These are phyloP conservation scores for Barbarea vulgaris DNA, from an alignment of 345 rosid genomes.

Conservation along the genomic window DNA sequence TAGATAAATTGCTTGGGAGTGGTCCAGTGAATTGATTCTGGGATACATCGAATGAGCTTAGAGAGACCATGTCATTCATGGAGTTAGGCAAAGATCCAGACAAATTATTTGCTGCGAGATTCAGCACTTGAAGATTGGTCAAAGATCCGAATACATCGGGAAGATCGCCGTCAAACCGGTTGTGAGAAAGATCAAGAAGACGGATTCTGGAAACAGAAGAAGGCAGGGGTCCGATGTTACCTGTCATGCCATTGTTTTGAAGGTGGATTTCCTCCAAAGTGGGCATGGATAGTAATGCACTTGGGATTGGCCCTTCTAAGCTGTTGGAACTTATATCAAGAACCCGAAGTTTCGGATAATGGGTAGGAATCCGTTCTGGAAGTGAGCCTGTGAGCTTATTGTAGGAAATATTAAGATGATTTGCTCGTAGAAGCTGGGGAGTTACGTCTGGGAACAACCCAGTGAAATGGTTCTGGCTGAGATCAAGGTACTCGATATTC, in stretches of 20 bases:
- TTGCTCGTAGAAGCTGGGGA: conserved; percentile 81
- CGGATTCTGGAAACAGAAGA: conserved; percentile 58
- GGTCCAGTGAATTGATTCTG: conserved; percentile 80
- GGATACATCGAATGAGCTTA: conserved; percentile 71
- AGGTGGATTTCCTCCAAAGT: conserved; percentile 83
- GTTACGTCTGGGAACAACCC: conserved; percentile 78
- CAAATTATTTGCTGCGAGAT: conserved; percentile 77
- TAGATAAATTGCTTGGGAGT: conserved; percentile 71
- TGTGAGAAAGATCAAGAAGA: conserved; percentile 83
- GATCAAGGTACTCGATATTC: conserved; percentile 80
- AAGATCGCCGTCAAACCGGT: conserved; percentile 66
- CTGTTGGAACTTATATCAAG: conserved; percentile 82
- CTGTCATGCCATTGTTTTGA: conserved; percentile 62
- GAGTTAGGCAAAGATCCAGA: conserved; percentile 91
- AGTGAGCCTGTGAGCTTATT: conserved; percentile 72
- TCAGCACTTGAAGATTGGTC: conserved; percentile 65
- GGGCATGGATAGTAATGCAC: conserved; percentile 61
- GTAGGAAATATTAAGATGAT: conserved; percentile 83
- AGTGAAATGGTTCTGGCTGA: conserved; percentile 73
- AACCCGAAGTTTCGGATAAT: conserved; percentile 78
- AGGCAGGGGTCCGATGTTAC: conserved; percentile 52
- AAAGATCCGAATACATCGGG: conserved; percentile 72
- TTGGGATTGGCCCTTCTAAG: conserved; percentile 64
- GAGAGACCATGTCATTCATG: conserved; percentile 62
- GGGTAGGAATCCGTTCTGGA: conserved; percentile 58